These are phyloP conservation scores for Pyrenophora teres DNA, from an alignment of 2,329 filamentous ascomycete species.

Conservation along the genomic window DNA sequence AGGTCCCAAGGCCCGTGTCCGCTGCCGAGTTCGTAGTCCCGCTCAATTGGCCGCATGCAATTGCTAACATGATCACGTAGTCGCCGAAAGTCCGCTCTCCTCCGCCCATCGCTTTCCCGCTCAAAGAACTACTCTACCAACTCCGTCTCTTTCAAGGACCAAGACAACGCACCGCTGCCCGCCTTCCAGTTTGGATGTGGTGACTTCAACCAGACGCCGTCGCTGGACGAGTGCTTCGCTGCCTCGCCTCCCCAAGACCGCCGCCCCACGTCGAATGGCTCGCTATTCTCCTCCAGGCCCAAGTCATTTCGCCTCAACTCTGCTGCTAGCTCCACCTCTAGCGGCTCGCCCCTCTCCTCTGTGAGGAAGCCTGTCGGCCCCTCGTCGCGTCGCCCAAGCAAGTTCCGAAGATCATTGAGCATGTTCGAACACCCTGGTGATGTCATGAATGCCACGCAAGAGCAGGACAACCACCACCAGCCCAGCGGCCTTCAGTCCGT, in stretches of 20 bases:
- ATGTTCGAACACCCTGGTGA: constrained; percentile 97
- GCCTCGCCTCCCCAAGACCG: constrained; percentile 77
- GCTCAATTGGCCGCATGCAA: not conserved
- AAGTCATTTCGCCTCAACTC: constrained; percentile 68
- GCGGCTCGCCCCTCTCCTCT: constrained; percentile 73
- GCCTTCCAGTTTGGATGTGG: constrained; percentile 72
- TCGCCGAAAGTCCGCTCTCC: constrained; percentile 54
- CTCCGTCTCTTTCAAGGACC: constrained; percentile 63
- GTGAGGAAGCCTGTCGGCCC: constrained; percentile 66
- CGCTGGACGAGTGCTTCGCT: constrained; percentile 78
- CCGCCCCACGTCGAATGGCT: constrained; percentile 58
- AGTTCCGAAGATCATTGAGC: constrained; percentile 89
- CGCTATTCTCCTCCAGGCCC: constrained; percentile 63
- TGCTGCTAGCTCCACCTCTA: constrained; percentile 60
- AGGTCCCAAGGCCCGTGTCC: constrained; percentile 43
- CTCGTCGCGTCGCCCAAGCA: constrained; percentile 71
- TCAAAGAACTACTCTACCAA: constrained; percentile 76
- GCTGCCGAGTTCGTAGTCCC: constrained; percentile 43
- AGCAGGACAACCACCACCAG: constrained; percentile 64
- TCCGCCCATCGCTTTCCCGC: constrained; percentile 75
- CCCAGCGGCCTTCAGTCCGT: constrained; percentile 70
- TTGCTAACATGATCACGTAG: constrained; percentile 33
- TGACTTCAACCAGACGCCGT: constrained; percentile 56
- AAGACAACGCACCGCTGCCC: constrained; percentile 68
- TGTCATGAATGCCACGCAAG: constrained; percentile 71